These are phyloP conservation scores for Fragosphaeria purpurea DNA, from an alignment of 2,329 filamentous ascomycete genomes.

Conservation along the genomic window DNA sequence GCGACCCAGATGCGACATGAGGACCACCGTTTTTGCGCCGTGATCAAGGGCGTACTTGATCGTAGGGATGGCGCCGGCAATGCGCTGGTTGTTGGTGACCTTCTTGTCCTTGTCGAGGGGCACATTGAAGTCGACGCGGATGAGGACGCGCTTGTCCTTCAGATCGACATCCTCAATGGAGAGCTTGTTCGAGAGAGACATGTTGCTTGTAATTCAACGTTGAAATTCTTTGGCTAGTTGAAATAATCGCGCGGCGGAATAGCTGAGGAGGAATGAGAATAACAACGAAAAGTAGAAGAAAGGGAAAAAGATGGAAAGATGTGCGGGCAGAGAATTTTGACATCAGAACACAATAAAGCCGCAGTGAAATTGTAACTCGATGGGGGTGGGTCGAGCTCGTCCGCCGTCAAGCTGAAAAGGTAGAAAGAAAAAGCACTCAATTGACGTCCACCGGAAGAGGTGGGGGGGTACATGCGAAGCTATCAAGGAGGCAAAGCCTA, in stretches of 20 bases:
- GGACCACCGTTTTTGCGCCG: slow-evolving; percentile 81
- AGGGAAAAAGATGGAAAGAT: not conserved
- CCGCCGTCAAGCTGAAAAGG: too few relatives aligned
- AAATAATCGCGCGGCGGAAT: not conserved
- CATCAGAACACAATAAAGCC: too few relatives aligned
- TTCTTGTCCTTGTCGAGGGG: slow-evolving; percentile 88
- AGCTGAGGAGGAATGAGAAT: not conserved
- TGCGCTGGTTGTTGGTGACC: slow-evolving; percentile 97
- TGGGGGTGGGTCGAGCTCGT: too few relatives aligned
- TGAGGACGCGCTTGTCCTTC: slow-evolving; percentile 96
- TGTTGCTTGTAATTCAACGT: slow-evolving; percentile 30
- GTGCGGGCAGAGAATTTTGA: too few relatives aligned
- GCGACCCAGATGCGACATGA: slow-evolving; percentile 98
- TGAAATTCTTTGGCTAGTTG: not conserved
- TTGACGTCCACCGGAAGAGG: too few relatives aligned
- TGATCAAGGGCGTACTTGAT: slow-evolving; percentile 90
- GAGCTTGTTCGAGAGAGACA: slow-evolving; percentile 99
- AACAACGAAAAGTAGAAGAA: not conserved
- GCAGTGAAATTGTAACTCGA: too few relatives aligned
- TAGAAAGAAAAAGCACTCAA: too few relatives aligned
- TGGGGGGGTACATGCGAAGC: too few relatives aligned
- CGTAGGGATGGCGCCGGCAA: slow-evolving; percentile 87
- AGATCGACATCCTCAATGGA: slow-evolving; percentile 93
- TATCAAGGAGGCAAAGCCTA: too few relatives aligned
- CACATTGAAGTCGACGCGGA: slow-evolving; percentile 99